Conservation (phyloP, 2,329 filamentous ascomycete species). For the Calycina marina region DNA sequence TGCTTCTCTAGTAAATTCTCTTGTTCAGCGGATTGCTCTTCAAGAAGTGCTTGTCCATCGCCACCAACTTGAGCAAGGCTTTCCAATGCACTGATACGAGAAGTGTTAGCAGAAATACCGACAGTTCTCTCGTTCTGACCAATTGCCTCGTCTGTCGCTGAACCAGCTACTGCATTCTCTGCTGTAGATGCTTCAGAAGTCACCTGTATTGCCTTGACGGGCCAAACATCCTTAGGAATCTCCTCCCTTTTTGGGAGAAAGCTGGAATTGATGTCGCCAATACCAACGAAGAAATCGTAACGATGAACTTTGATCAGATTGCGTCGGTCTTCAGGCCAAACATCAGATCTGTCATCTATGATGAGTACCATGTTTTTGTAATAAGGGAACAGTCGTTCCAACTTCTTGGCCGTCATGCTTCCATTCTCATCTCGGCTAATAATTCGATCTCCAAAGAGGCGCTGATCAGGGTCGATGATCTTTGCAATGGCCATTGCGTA, state of each 20-base stretch:
- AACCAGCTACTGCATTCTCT: constrained; percentile 4
- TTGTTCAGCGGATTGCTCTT: constrained; percentile 71
- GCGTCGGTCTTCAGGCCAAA: constrained; percentile 80
- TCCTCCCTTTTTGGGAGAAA: constrained; percentile 72
- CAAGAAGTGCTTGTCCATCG: constrained; percentile 51
- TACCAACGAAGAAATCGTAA: constrained; percentile 96
- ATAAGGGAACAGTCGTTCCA: constrained; percentile 84
- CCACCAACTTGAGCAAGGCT: constrained; percentile 63
- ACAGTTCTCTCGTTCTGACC: constrained; percentile 4
- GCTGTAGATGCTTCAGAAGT: constrained; percentile 4
- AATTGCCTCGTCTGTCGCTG: constrained; percentile 23
- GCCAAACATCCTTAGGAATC: constrained; percentile 21
- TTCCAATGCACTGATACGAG: constrained; percentile 38
- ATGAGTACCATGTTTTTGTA: constrained; percentile 99
- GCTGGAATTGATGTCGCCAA: constrained; percentile 96
- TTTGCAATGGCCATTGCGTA: constrained; percentile 86
- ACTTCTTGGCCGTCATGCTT: constrained; percentile 76
- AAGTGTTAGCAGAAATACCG: constrained; percentile 3
- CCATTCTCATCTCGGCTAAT: constrained; percentile 96
- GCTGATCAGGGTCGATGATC: constrained; percentile 81
- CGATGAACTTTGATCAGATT: constrained; percentile 91
- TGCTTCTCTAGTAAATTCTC: constrained; percentile 80
- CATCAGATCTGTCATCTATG: constrained; percentile 91
- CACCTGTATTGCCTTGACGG: constrained; percentile 12
- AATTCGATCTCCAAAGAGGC: constrained; percentile 85